A percentile compares a stretch with the other conserved stretches of the same genome.
Conservation (phyloP, 345 rosid genomes). For the Citrus glauca region DNA sequence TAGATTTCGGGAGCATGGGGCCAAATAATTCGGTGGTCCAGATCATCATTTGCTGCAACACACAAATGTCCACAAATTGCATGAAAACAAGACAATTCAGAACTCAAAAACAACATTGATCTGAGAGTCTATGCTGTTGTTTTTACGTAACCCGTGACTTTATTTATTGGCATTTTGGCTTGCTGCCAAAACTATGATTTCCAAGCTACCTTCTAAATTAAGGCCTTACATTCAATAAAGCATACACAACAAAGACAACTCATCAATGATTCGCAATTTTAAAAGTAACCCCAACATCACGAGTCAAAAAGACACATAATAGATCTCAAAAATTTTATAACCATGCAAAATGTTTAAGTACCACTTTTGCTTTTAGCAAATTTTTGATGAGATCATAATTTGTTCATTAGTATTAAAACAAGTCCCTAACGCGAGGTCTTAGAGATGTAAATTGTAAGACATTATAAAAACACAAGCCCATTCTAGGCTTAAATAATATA, state of each 20-base stretch:
- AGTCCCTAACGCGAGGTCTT: no score
- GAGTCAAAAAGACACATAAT: background rate
- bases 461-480: no score
- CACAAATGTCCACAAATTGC: background rate
- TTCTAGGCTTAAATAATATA: no score
- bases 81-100: conserved; percentile 3
- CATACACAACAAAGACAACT: background rate
- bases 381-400: no score
- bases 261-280: background rate
- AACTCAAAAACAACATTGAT: background rate
- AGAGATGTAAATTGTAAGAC: no score
- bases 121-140: background rate
- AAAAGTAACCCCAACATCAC: background rate
- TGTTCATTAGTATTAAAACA: no score
- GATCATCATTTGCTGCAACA: background rate
- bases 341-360: background rate
- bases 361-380: no score
- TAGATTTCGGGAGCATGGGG: background rate
- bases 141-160: background rate
- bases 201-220: background rate
- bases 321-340: background rate
- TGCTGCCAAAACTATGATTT: background rate
- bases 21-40: background rate
- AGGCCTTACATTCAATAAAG: background rate
- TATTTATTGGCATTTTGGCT: background rate